Percentiles rank a stretch among this genome's conserved stretches.
phyloP scores from a whole-genome alignment of 163 green algal genomes.

The Prototheca cutis region DNA sequence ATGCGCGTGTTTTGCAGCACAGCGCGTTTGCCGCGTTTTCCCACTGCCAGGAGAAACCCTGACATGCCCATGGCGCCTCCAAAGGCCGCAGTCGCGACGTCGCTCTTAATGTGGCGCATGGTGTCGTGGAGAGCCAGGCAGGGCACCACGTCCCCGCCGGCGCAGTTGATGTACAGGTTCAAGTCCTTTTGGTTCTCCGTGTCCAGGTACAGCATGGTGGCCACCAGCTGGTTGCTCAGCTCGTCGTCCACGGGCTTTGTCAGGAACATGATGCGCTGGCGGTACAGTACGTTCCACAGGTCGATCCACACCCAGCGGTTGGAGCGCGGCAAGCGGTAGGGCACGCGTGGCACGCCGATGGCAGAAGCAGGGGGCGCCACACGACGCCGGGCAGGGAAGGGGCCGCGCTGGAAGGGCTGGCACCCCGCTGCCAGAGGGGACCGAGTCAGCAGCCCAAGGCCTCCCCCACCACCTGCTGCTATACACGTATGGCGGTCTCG shows the following conservation, averaged over 20 bases:
- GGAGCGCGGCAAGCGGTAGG: conserved; percentile 66
- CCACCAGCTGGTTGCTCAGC: conserved; percentile 86
- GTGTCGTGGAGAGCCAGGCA: conserved; percentile 94
- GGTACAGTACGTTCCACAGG: conserved; percentile 91
- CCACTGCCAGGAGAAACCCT: conserved; percentile 89
- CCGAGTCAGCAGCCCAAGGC: too few species aligned
- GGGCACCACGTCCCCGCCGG: conserved; percentile 77
- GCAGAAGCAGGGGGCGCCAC: too few species aligned
- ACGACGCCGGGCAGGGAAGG: too few species aligned
- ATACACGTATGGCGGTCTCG: too few species aligned
- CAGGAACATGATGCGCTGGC: conserved; percentile 85
- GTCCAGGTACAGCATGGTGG: conserved; percentile 93
- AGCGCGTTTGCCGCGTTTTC: conserved; percentile 77
- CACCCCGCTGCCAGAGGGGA: too few species aligned
- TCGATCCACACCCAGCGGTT: conserved; percentile 83
- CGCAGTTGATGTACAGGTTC: conserved; percentile 92
- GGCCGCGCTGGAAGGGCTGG: too few species aligned
- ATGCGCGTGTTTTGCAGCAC: conserved; percentile 88
- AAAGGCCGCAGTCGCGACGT: conserved; percentile 89
- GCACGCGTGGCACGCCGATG: conserved; percentile 76
- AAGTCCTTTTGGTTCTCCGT: conserved; percentile 90
- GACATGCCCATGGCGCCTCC: conserved; percentile 90
- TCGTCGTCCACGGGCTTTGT: conserved; percentile 66
- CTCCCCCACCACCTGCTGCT: too few species aligned
- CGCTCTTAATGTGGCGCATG: conserved; percentile 85